Evolutionary conservation across 208 protist species (phyloP).

Genomic region (Wallacemonas sp.): DNA sequence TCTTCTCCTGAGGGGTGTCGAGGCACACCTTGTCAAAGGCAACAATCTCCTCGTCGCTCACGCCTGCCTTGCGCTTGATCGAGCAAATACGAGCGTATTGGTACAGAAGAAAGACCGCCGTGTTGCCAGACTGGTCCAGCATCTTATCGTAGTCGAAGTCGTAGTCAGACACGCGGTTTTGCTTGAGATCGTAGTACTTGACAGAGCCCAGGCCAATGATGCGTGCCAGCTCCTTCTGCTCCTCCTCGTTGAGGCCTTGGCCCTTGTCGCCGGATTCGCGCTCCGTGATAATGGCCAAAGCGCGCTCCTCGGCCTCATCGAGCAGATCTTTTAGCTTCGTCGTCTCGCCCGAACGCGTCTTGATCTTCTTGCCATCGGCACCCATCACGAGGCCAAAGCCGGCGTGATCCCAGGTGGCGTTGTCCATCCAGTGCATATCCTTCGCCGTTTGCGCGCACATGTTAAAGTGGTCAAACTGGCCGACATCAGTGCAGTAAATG

Average conservation of each 20-base stretch:
- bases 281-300: constrained; percentile 77
- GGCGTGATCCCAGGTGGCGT: constrained; percentile 89
- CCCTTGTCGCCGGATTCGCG: constrained; percentile 72
- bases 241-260: constrained; percentile 81
- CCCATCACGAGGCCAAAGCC: constrained; percentile 94
- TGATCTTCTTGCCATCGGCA: constrained; percentile 94
- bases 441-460: constrained; percentile 86
- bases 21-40: constrained; percentile 62
- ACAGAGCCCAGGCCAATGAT: constrained; percentile 94
- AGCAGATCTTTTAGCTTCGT: constrained; percentile 95
- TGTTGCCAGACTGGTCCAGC: constrained; percentile 96
- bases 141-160: constrained; percentile 96
- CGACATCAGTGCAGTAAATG: constrained; percentile 96
- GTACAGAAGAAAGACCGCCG: constrained; percentile 97
- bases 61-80: constrained; percentile 90
- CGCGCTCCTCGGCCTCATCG: constrained; percentile 92
- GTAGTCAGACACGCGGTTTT: constrained; percentile 94
- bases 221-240: constrained; percentile 79
- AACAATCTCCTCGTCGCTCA: constrained; percentile 54
- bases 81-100: constrained; percentile 96
- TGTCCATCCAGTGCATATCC: constrained; percentile 88
- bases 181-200: constrained; percentile 98
- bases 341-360: constrained; percentile 95
- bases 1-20: constrained; percentile 80
- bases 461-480: constrained; percentile 94